Evolutionary conservation across 306 rosid genomes (phyloP).

Genomic region (Glycyrrhiza uralensis): DNA sequence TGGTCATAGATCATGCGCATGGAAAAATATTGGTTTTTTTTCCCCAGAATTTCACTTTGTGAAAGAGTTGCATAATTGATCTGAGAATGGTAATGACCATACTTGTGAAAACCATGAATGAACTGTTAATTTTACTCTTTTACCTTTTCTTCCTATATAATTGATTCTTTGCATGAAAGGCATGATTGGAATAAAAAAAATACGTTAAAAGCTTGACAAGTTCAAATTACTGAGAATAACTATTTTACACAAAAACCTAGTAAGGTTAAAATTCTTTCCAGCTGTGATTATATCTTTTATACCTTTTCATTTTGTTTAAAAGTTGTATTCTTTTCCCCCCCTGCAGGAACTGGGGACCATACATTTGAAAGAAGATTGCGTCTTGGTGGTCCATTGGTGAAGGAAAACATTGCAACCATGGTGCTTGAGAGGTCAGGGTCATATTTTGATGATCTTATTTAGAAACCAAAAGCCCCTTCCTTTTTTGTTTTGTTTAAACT

Average conservation of each 20-base stretch:
- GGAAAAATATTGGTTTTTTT: background rate
- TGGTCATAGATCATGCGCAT: background rate
- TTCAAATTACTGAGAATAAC: background rate
- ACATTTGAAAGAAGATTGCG: slow-evolving; percentile 85
- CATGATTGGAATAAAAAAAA: background rate
- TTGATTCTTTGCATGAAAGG: slow-evolving; percentile 11
- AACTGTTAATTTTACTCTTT: background rate
- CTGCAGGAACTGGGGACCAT: slow-evolving; percentile 91
- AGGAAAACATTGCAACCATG: slow-evolving; percentile 93
- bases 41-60: background rate
- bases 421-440: slow-evolving; percentile 88
- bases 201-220: slow-evolving; percentile 1
- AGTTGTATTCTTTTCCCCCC: background rate
- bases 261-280: slow-evolving; percentile 3
- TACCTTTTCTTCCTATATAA: background rate
- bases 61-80: background rate
- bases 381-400: slow-evolving; percentile 88
- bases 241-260: background rate
- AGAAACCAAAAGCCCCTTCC: background rate
- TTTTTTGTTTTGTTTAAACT: background rate
- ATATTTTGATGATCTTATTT: slow-evolving; percentile 13
- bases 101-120: slow-evolving; percentile 2
- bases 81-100: background rate
- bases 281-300: slow-evolving; percentile 15
- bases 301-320: slow-evolving; percentile 11